These are phyloP conservation scores for Kodamaea nitidulidarum DNA, from an alignment of 805 yeast species.

Conservation along the genomic window DNA sequence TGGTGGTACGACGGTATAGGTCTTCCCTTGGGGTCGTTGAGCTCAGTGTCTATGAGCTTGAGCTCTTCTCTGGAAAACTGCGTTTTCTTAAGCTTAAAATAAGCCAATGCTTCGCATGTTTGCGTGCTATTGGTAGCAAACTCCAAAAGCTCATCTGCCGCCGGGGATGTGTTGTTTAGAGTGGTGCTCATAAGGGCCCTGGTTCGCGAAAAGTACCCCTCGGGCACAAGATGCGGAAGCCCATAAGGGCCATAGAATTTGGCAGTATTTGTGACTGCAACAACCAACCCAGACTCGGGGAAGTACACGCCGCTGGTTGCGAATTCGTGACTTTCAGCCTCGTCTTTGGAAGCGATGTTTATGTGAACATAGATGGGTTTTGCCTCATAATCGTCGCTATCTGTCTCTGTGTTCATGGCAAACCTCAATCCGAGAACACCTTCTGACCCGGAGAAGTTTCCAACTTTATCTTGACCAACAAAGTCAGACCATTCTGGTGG, in stretches of 20 bases:
- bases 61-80: slow-evolving; percentile 50
- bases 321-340: slow-evolving; percentile 47
- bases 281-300: slow-evolving; percentile 58
- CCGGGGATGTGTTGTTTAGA: slow-evolving; percentile 35
- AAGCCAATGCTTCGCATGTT: slow-evolving; percentile 69
- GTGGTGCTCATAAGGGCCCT: slow-evolving; percentile 42
- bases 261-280: slow-evolving; percentile 57
- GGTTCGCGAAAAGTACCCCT: slow-evolving; percentile 40
- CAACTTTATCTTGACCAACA: slow-evolving; percentile 15
- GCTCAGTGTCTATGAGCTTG: slow-evolving; percentile 64
- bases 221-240: slow-evolving; percentile 52
- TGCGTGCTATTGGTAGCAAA: slow-evolving; percentile 29
- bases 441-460: slow-evolving; percentile 25
- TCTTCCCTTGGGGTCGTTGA: slow-evolving; percentile 69
- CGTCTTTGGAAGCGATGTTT: slow-evolving; percentile 21
- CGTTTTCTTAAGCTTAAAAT: slow-evolving; percentile 66
- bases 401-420: no score
- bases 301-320: slow-evolving; percentile 61
- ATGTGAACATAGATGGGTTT: neutral
- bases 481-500: slow-evolving; percentile 2
- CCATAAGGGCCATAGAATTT: slow-evolving; percentile 61
- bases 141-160: slow-evolving; percentile 33
- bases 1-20: slow-evolving; percentile 46
- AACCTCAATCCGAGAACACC: slow-evolving; percentile 21
- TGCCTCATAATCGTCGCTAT: no score